Evolutionary conservation across 306 rosid genomes (phyloP).

Genomic region (Vigna reflexopilosa): DNA sequence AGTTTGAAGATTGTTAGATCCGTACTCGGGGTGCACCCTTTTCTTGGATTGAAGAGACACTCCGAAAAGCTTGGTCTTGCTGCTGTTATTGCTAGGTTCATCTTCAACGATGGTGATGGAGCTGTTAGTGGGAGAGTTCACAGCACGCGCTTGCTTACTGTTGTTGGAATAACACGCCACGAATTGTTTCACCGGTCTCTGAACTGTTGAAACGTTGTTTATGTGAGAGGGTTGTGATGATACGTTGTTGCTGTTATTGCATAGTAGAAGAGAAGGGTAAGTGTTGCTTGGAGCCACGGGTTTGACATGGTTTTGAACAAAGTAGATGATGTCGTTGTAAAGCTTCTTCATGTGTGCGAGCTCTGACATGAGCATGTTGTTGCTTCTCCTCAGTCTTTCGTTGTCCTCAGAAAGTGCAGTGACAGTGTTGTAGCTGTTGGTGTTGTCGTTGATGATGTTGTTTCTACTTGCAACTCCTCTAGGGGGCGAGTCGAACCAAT

Average conservation of each 20-base stretch:
- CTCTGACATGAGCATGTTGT: slow-evolving; percentile 76
- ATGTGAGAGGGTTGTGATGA: neutral
- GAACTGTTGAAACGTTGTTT: slow-evolving; percentile 32
- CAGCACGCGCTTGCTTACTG: slow-evolving; percentile 50
- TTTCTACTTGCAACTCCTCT: neutral
- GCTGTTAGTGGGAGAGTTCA: slow-evolving; percentile 62
- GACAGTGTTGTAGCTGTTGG: slow-evolving; percentile 41
- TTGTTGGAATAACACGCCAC: slow-evolving; percentile 47
- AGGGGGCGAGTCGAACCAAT: slow-evolving; percentile 88
- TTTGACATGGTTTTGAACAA: slow-evolving; percentile 87
- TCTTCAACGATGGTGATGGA: slow-evolving; percentile 69
- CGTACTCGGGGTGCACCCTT: slow-evolving; percentile 78
- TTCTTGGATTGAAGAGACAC: slow-evolving; percentile 82
- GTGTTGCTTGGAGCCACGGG: slow-evolving; percentile 79
- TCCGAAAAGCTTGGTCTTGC: slow-evolving; percentile 84
- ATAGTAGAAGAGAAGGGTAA: slow-evolving; percentile 60
- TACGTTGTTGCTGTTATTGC: slow-evolving; percentile 20
- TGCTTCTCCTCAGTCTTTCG: slow-evolving; percentile 82
- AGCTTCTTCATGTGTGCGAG: slow-evolving; percentile 85
- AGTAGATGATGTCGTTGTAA: slow-evolving; percentile 84
- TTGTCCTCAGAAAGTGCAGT: slow-evolving; percentile 87
- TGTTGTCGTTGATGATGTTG: slow-evolving; percentile 33
- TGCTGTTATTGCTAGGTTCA: slow-evolving; percentile 41
- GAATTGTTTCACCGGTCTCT: slow-evolving; percentile 55
- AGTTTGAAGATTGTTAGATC: slow-evolving; percentile 36